A percentile compares a stretch with the other conserved stretches of the same genome.
phyloP scores from a whole-genome alignment of 257 asterid species.

The Solanum corneliomulleri region DNA sequence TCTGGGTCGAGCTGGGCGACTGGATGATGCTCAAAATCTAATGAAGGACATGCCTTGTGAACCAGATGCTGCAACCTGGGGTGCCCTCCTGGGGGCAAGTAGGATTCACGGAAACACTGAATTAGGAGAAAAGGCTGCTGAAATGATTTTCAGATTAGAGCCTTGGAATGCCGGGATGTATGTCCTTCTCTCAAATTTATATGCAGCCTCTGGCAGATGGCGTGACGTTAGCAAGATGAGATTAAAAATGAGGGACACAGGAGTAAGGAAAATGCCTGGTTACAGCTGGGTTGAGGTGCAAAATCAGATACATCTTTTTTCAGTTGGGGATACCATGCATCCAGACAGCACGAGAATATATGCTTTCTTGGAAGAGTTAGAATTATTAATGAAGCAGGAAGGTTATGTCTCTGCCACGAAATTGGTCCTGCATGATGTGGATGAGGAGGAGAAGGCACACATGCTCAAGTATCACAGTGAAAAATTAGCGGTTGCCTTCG shows the following conservation, averaged over 20 bases:
- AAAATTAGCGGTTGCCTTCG: conserved; percentile 81
- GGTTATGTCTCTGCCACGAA: conserved; percentile 73
- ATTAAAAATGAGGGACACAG: conserved; percentile 60
- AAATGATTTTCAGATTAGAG: conserved; percentile 63
- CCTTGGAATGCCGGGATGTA: conserved; percentile 96
- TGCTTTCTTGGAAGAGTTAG: conserved; percentile 67
- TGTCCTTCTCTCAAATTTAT: conserved; percentile 77
- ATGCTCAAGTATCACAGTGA: conserved; percentile 92
- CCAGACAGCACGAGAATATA: conserved; percentile 45
- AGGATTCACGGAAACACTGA: conserved; percentile 71
- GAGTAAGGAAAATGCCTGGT: conserved; percentile 62
- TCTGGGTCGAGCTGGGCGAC: conserved; percentile 81
- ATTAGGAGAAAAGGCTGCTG: conserved; percentile 91
- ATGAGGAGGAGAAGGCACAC: conserved; percentile 85
- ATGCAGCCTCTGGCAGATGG: conserved; percentile 90
- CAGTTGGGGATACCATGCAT: conserved; percentile 74
- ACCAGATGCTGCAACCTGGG: conserved; percentile 98
- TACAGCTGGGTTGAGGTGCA: conserved; percentile 91
- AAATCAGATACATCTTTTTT: conserved; percentile 63
- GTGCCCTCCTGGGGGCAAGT: conserved; percentile 98
- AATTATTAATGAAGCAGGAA: conserved; percentile 48
- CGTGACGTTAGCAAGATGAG: conserved; percentile 68
- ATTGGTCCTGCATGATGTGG: conserved; percentile 86
- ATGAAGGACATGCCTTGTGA: conserved; percentile 67
- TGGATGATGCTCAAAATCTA: conserved; percentile 69